phyloP scores from a whole-genome alignment of 1,139 yeast genomes.

The Casaregolazyma suthepensis region DNA sequence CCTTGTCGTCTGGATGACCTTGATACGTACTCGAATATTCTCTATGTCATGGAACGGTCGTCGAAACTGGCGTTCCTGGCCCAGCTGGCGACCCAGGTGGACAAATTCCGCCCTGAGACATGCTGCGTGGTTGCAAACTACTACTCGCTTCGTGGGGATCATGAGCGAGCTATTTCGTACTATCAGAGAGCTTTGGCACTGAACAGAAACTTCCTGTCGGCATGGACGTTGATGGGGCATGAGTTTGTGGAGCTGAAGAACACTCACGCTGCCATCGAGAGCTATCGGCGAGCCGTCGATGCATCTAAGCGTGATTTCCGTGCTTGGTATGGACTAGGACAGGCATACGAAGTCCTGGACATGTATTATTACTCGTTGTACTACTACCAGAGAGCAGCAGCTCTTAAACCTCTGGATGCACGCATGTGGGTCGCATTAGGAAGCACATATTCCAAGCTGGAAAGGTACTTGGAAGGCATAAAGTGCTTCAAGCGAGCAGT shows the following conservation, averaged over 20 bases:
- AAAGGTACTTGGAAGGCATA: conserved; percentile 59
- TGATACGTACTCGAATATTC: conserved; percentile 86
- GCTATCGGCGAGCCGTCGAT: conserved; percentile 89
- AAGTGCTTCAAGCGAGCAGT: conserved; percentile 48
- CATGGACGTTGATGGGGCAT: conserved; percentile 99
- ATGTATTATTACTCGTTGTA: conserved; percentile 91
- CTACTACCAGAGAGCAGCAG: conserved; percentile 87
- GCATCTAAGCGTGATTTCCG: conserved; percentile 84
- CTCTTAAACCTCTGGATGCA: conserved; percentile 80
- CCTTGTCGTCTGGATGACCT: conserved; percentile 86
- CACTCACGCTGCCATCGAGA: conserved; percentile 95
- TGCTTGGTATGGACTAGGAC: conserved; percentile 99
- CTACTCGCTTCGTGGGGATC: conserved; percentile 87
- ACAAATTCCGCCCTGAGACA: conserved; percentile 87
- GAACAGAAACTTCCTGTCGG: conserved; percentile 75
- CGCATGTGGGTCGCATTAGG: conserved; percentile 98
- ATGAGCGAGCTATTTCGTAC: conserved; percentile 89
- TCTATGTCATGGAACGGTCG: conserved; percentile 88
- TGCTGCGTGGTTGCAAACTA: conserved; percentile 93
- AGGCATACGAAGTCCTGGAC: conserved; percentile 93
- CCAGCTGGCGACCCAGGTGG: conserved; percentile 75
- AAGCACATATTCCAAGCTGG: conserved; percentile 77
- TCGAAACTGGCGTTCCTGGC: conserved; percentile 82
- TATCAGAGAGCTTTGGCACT: conserved; percentile 83
- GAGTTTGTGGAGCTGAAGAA: conserved; percentile 95